phyloP scores from a whole-genome alignment of 768 basidiomycete genomes.

The Arthromyces matolae region DNA sequence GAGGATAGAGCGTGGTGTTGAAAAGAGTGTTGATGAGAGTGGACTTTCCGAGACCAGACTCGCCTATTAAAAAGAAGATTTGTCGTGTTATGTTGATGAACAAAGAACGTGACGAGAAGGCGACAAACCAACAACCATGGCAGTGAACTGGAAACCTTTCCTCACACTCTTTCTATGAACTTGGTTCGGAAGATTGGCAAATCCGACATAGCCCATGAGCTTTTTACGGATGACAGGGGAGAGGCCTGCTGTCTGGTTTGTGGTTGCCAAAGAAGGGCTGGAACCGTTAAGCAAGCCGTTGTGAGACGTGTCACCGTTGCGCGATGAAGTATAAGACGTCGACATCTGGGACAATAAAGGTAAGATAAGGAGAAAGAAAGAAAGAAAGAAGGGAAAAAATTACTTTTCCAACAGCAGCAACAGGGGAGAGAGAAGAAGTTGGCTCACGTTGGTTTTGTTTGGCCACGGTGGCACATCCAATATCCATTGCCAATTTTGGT shows the following conservation, averaged over 20 bases:
- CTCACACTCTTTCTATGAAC: conserved; percentile 97
- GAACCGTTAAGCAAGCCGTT: conserved; percentile 64
- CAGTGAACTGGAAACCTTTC: conserved; percentile 98
- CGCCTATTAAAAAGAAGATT: conserved; percentile 73
- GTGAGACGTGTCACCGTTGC: conserved; percentile 56
- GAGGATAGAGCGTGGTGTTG: conserved; percentile 92
- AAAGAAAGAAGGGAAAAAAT: conserved; percentile 34
- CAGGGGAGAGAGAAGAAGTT: conserved; percentile 51
- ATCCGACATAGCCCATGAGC: conserved; percentile 92
- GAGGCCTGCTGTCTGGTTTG: conserved; percentile 31
- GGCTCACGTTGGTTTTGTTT: conserved; percentile 47
- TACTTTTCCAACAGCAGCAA: conserved; percentile 51
- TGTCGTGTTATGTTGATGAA: conserved; percentile 20
- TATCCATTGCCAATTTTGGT: conserved; percentile 45
- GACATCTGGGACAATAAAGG: conserved; percentile 67
- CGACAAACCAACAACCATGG: conserved; percentile 90
- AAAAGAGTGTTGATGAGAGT: conserved; percentile 98
- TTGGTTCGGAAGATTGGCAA: conserved; percentile 98
- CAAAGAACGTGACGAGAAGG: conserved; percentile 17
- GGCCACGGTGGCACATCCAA: conserved; percentile 35
- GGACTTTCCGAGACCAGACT: conserved; percentile 98
- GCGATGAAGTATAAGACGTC: conserved; percentile 69
- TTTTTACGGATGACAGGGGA: conserved; percentile 77
- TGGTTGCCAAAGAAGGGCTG: conserved; percentile 52
- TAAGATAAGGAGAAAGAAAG: conserved; percentile 26